Base-by-base conservation (phyloP, 2,329 filamentous ascomycete species). In the Penicillium sp. region DNA sequence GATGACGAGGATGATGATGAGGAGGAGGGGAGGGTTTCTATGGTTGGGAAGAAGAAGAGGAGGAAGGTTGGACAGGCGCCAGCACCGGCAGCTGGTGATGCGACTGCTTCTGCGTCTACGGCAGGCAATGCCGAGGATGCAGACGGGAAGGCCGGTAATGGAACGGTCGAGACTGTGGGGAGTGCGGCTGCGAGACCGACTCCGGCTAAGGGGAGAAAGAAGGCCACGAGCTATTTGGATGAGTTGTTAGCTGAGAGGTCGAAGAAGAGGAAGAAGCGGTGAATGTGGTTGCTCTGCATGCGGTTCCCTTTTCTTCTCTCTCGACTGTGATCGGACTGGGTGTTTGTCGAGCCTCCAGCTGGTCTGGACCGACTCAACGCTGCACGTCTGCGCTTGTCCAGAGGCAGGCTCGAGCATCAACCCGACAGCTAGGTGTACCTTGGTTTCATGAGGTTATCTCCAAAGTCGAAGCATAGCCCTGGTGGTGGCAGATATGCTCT, bases 171-270 rank as follows among this genome's bases (percentile, higher is more conserved):
- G 47, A 55, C 43, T 5, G 51, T 54, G 28, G 59, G 48, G n/a
- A 50, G 63, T 54, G 54, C 56, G 42, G 56, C 55, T 52, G 54
- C 54, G 42, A 58, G 56, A 51, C 57, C 60, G 31, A 59, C 53
- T 45, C 56, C 59, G 25, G 49, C 64, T 10, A 74, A 70, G 54
- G 68, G 65, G 22, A 72, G 69, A 31, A 81, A 78, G 63, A 77
- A 78, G 52, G 75, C 75, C 1, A 75, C 69, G 14, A 84, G 78
- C 61, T 86, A 83, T 66, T 73, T 87, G 25, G 84, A 87, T 69
- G 82, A 86, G 63, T 70, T 86, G 15, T 65, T 80, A 50, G 73
- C 73, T n/a, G 68, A 76, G 50, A 64, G 75, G 57, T 78, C 79
- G 7, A 82, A 79, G 63, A 85, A 84, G 74, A 82, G 81, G 68